Conservation (phyloP, 2,329 filamentous ascomycete species). For the Emergomyces pasteurianus region DNA sequence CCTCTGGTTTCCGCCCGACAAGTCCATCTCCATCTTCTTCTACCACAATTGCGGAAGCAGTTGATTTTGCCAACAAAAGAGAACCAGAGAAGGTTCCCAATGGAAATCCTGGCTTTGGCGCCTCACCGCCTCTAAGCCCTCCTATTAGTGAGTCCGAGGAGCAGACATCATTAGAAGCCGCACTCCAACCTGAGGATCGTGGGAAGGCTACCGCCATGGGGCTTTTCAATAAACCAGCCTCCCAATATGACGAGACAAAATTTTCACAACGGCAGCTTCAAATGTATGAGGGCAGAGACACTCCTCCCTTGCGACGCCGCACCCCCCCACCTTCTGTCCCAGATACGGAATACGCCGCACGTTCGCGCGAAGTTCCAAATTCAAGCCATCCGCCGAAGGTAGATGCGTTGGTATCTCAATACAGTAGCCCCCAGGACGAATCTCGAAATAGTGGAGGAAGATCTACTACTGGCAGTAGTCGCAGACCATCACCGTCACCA, state of each 20-base stretch:
- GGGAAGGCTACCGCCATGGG: slow-evolving; percentile 71
- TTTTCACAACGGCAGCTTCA: slow-evolving; percentile 73
- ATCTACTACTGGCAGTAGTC: slow-evolving; percentile 15
- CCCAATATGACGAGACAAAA: slow-evolving; percentile 72
- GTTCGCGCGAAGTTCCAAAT: slow-evolving; percentile 24
- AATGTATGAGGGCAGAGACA: slow-evolving; percentile 63
- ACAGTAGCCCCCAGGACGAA: slow-evolving; percentile 18
- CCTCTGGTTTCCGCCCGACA: slow-evolving; percentile 19
- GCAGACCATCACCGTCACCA: slow-evolving; percentile 19
- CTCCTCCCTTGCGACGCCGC: slow-evolving; percentile 34
- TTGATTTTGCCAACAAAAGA: slow-evolving; percentile 25
- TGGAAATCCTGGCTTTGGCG: slow-evolving; percentile 21
- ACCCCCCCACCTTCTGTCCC: slow-evolving; percentile 2
- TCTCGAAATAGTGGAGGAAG: slow-evolving; percentile 15
- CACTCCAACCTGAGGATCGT: slow-evolving; percentile 61
- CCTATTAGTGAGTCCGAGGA: slow-evolving; percentile 63
- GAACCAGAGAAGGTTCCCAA: slow-evolving; percentile 19
- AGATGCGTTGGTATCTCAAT: slow-evolving; percentile 28
- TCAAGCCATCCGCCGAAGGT: slow-evolving; percentile 27
- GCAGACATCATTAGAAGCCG: slow-evolving; percentile 44
- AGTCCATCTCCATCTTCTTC: slow-evolving; percentile 34
- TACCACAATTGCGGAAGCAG: slow-evolving; percentile 26
- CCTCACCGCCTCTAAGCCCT: slow-evolving; percentile 51
- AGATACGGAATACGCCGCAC: slow-evolving; percentile 15
- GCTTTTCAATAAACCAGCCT: slow-evolving; percentile 58